phyloP scores from a whole-genome alignment of 163 green algal genomes.

The Chlamydomonas reinhardtii region DNA sequence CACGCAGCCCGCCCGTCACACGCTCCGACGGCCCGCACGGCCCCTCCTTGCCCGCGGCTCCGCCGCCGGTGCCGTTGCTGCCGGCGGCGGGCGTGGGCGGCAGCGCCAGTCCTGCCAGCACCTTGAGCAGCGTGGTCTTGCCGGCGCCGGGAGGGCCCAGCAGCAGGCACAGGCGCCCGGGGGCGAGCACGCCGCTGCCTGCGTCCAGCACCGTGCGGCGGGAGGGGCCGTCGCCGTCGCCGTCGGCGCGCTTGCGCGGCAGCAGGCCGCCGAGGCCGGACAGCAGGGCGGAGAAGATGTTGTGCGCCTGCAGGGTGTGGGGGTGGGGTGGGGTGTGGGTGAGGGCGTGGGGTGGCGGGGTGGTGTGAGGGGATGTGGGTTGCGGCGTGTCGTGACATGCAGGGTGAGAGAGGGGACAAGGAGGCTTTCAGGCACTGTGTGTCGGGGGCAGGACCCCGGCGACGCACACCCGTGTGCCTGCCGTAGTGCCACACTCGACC shows the following conservation, averaged over 20 bases:
- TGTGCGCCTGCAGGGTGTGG: too few relatives aligned
- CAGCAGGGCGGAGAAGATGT: too few relatives aligned
- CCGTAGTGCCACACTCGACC: too few relatives aligned
- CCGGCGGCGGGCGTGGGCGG: background rate
- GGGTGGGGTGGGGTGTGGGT: too few relatives aligned
- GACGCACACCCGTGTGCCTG: too few relatives aligned
- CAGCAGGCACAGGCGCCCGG: constrained; percentile 29
- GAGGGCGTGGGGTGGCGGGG: too few relatives aligned
- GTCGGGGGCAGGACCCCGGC: too few relatives aligned
- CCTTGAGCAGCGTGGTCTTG: constrained; percentile 91
- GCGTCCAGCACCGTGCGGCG: constrained; percentile 16
- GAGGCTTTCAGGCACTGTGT: too few relatives aligned
- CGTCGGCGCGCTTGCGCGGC: background rate
- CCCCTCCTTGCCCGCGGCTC: background rate
- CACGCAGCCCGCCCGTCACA: background rate
- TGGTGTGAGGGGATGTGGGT: too few relatives aligned
- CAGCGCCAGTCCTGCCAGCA: constrained; percentile 80
- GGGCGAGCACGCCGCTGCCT: constrained; percentile 6
- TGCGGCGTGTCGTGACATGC: too few relatives aligned
- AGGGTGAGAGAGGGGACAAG: too few relatives aligned
- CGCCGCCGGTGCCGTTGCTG: background rate
- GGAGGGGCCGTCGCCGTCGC: background rate
- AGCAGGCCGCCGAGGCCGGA: background rate
- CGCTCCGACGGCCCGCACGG: too few relatives aligned
- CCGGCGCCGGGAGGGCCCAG: constrained; percentile 75